A percentile compares a stretch with the other conserved stretches of the same genome.
phyloP scores from a whole-genome alignment of 306 rosid species.

The Glycine latifolia region DNA sequence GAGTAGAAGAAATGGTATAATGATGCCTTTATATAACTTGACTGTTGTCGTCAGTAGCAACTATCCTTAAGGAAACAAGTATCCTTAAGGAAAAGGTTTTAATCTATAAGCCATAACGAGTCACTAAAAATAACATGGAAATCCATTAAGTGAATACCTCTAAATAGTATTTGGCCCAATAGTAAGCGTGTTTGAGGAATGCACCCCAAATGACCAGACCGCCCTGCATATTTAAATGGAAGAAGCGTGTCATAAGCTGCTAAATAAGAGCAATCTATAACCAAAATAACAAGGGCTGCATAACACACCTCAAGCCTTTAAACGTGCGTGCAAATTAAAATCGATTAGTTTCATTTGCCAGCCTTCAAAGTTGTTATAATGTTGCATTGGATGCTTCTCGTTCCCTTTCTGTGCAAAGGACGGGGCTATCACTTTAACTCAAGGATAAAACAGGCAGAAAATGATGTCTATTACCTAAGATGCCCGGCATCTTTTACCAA shows the following conservation, averaged over 20 bases:
- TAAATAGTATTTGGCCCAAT: background rate
- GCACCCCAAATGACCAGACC: background rate
- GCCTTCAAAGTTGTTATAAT: background rate
- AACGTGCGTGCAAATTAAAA: no score
- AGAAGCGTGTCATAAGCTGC: background rate
- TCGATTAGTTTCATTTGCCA: background rate
- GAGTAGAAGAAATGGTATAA: no score
- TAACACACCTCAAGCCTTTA: no score
- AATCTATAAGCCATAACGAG: background rate
- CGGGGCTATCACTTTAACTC: no score
- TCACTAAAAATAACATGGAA: background rate
- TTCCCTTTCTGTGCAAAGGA: background rate
- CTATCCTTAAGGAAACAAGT: background rate
- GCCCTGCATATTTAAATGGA: constrained; percentile 36
- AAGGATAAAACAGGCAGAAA: constrained; percentile 25
- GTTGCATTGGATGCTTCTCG: constrained; percentile 18
- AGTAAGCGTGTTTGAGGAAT: background rate
- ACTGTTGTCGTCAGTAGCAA: constrained; percentile 11
- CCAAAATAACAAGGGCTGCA: background rate
- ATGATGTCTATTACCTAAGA: background rate
- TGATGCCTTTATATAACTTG: background rate
- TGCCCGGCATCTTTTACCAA: constrained; percentile 19
- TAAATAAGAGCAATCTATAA: background rate
- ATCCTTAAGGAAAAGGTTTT: background rate
- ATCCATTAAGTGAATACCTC: background rate